These are phyloP conservation scores for Royoungia palumana DNA, from an alignment of 768 basidiomycete species.

Conservation along the genomic window DNA sequence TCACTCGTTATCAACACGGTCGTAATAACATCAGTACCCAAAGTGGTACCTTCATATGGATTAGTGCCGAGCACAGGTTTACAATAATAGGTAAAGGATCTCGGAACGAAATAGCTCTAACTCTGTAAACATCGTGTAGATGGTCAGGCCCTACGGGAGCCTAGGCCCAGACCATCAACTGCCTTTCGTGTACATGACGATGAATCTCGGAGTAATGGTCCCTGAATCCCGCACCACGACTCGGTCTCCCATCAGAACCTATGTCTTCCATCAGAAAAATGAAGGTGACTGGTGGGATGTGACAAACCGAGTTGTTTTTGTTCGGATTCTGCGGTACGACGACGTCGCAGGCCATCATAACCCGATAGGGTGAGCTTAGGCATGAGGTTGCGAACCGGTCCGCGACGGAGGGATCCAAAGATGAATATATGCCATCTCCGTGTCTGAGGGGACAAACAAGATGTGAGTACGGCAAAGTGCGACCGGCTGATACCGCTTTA, in stretches of 20 bases:
- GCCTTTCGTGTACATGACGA: conserved; percentile 55
- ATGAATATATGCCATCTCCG: conserved; percentile 63
- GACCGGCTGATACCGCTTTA: conserved; percentile 2
- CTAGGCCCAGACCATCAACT: conserved; percentile 21
- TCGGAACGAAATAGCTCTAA: conserved; percentile 20
- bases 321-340: conserved; percentile 34
- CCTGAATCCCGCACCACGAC: conserved; percentile 53
- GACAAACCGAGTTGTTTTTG: conserved; percentile 27
- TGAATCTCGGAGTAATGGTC: conserved; percentile 55
- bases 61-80: conserved; percentile 18
- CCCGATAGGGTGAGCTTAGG: conserved; percentile 62
- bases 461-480: neutral
- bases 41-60: conserved; percentile 23
- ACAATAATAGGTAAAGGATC: conserved; percentile 21
- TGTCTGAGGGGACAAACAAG: conserved; percentile 36
- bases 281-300: conserved; percentile 15
- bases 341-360: conserved; percentile 60
- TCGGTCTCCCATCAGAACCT: conserved; percentile 48
- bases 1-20: conserved; percentile 17
- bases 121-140: conserved; percentile 19
- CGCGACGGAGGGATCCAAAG: conserved; percentile 54
- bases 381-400: conserved; percentile 65
- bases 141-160: conserved; percentile 10
- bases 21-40: conserved; percentile 4
- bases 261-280: conserved; percentile 26